phyloP scores from a whole-genome alignment of 78 protist species.

The Dictyostelium purpureum region DNA sequence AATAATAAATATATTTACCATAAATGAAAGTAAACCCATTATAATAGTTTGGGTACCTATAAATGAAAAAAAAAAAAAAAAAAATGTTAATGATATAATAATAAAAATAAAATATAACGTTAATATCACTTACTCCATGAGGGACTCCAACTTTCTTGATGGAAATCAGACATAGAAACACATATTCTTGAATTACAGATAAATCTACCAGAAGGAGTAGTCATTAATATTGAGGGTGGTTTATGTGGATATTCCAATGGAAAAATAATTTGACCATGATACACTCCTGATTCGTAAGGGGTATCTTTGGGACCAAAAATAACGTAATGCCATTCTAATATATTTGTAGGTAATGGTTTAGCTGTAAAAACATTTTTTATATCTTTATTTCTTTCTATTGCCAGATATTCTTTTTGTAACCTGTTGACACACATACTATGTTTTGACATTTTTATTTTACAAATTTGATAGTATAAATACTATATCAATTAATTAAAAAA shows the following conservation, averaged over 20 bases:
- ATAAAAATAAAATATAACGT: too few species aligned
- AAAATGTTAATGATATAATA: too few species aligned
- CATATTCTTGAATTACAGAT: slow-evolving; percentile 39
- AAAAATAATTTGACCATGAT: slow-evolving; percentile 94
- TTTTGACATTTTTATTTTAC: too few species aligned
- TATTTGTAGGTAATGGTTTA: slow-evolving; percentile 11
- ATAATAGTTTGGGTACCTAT: neutral
- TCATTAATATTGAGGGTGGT: slow-evolving; percentile 85
- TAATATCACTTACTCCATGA: neutral
- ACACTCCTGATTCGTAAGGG: slow-evolving; percentile 88
- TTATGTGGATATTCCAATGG: slow-evolving; percentile 93
- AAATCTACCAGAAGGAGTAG: slow-evolving; percentile 67
- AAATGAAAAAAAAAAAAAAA: too few species aligned
- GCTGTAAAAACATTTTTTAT: neutral
- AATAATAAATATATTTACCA: slow-evolving; percentile 23
- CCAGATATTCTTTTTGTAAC: neutral
- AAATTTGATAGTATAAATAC: too few species aligned
- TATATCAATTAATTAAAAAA: too few species aligned
- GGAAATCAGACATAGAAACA: slow-evolving; percentile 36
- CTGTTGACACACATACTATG: neutral
- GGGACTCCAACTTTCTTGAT: slow-evolving; percentile 39
- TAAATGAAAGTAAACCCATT: slow-evolving; percentile 40
- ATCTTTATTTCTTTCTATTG: neutral
- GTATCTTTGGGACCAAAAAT: slow-evolving; percentile 91
- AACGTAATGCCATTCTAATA: slow-evolving; percentile 96